Base-by-base conservation (phyloP, 805 yeast species). In the Schizosaccharomyces octosporus region DNA sequence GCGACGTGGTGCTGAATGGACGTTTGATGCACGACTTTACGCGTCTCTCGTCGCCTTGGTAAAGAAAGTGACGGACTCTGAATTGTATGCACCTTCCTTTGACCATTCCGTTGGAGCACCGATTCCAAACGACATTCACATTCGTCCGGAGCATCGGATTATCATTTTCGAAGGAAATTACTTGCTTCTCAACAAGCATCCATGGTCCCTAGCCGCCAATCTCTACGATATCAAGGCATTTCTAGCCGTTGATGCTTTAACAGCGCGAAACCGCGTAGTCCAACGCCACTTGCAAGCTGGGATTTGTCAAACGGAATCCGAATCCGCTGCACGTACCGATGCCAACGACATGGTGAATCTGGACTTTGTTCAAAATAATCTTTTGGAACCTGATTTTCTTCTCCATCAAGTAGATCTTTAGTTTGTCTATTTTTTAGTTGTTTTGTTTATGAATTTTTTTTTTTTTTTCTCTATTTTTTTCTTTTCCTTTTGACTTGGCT, bases 1-100 rank as follows among this genome's bases (percentile, higher is more conserved):
- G 32, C 74, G 86, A 64, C 76, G 97, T 59, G 97, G 97, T 0
- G 84, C 95, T 0, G 94, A 95, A 1, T 79, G 76, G 66, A 88
- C 97, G 0, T 90, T 89, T 72, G 89, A 89, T 67, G 79, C 84
- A 5, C 68, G 71, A 13, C 75, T 73, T 57, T 51, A 19, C 36
- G 21, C 19, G 7, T 21, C 57, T 17, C 73, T 78, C 17, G 76
- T 73, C 0, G 67, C 64, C 4, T 66, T 76, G 19, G 72, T 70
- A 21, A 65, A 64, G 59, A 63, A 69, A 9, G 65, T 79, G 32
- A 65, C 66, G 29, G 61, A 62, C 9, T 69, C 74, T 0, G 66
- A 70, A 39, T 63, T 70, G 4, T 59, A 21, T 4, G 73, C 69
- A 17, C 95, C 95, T 0, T 81, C 85, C 32, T 87, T 87, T 68